Evolutionary conservation across 148 eudicot genomes (phyloP).

Genomic region (Simmondsia chinensis): DNA sequence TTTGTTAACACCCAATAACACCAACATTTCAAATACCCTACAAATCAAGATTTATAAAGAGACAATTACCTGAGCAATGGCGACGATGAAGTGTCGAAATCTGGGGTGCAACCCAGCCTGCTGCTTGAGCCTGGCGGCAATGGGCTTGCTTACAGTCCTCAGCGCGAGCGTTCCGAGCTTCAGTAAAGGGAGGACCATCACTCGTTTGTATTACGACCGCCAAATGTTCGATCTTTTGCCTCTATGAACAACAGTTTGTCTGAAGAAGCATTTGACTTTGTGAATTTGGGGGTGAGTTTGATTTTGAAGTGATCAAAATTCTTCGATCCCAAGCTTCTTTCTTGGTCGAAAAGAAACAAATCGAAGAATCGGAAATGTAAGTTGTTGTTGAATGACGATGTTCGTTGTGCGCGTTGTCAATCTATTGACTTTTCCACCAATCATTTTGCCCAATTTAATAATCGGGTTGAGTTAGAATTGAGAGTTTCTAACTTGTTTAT

Average conservation of each 20-base stretch:
- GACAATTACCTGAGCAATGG: constrained; percentile 46
- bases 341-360: constrained; percentile 19
- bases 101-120: constrained; percentile 52
- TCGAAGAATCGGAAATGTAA: neutral
- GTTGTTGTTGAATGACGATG: neutral
- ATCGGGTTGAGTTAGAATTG: too few species aligned
- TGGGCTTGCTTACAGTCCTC: constrained; percentile 52
- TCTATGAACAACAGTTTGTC: neutral
- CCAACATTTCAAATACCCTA: neutral
- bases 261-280: neutral
- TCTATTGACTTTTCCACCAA: too few species aligned
- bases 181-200: constrained; percentile 45
- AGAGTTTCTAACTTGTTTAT: too few species aligned
- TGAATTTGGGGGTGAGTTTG: too few species aligned
- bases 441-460: too few species aligned
- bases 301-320: neutral
- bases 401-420: too few species aligned
- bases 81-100: constrained; percentile 43
- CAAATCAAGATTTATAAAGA: neutral
- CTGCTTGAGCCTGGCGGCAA: constrained; percentile 49
- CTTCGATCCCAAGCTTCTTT: neutral
- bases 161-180: constrained; percentile 60
- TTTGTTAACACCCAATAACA: neutral
- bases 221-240: constrained; percentile 19
- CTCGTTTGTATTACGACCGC: constrained; percentile 7